phyloP scores from a whole-genome alignment of 2,329 filamentous ascomycete genomes.

The Fusarium abutilonis region DNA sequence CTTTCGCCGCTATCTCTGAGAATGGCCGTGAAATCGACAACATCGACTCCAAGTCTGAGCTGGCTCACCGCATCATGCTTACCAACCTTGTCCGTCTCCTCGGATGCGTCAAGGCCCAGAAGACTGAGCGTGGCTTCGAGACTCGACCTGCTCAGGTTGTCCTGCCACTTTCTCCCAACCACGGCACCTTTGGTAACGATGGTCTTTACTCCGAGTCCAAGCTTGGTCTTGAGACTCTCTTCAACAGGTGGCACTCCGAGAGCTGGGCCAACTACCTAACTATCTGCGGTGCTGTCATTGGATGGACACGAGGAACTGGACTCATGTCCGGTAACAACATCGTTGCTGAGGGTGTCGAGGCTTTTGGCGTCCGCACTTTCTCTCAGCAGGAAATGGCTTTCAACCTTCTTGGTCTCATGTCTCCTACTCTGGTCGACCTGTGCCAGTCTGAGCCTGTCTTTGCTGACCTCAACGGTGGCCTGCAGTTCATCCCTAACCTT shows the following conservation, averaged over 20 bases:
- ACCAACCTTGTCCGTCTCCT: conserved; percentile 94
- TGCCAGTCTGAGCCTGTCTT: conserved; percentile 97
- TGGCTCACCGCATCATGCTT: conserved; percentile 98
- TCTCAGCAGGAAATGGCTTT: conserved; percentile 99
- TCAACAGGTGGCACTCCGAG: conserved; percentile 98
- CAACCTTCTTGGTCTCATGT: conserved; percentile 96
- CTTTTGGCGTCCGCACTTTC: conserved; percentile 96
- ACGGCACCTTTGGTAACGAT: conserved; percentile 97
- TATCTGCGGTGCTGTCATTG: conserved; percentile 97
- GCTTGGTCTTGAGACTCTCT: conserved; percentile 93
- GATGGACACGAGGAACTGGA: conserved; percentile 98
- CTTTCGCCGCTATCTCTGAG: conserved; percentile 97
- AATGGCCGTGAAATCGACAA: conserved; percentile 96
- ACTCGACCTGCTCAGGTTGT: conserved; percentile 97
- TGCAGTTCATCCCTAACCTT: conserved; percentile 96
- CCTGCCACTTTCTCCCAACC: conserved; percentile 94
- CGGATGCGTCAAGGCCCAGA: conserved; percentile 89
- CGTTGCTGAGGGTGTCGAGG: conserved; percentile 95
- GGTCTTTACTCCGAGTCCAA: conserved; percentile 99
- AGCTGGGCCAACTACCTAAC: conserved; percentile 98
- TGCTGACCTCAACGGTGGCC: conserved; percentile 95
- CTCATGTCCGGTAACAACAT: conserved; percentile 99
- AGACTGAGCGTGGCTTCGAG: conserved; percentile 86
- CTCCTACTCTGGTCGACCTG: conserved; percentile 89
- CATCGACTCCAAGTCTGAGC: conserved; percentile 96